Evolutionary conservation across 352 stramenopile species (phyloP).

Genomic region (Phytophthora foliorum): DNA sequence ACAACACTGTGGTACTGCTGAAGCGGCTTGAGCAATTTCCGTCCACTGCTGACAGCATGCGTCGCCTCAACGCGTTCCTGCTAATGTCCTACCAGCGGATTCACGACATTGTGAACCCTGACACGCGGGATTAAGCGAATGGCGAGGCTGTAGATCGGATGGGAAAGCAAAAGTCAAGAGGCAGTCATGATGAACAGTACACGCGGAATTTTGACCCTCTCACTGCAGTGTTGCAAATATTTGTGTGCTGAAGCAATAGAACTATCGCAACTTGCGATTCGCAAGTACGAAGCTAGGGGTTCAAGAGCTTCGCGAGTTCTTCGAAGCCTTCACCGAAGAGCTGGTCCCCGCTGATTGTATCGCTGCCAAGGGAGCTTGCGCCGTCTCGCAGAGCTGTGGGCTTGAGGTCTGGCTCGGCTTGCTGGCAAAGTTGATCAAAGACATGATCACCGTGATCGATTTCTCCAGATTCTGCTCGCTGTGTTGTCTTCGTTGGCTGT

Average conservation of each 20-base stretch:
- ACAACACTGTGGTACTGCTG: conserved; percentile 89
- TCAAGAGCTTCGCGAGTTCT: conserved; percentile 63
- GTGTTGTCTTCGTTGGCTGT: conserved; percentile 15
- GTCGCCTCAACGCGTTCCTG: conserved; percentile 80
- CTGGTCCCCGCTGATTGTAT: conserved; percentile 30
- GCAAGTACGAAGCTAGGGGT: conserved; percentile 29
- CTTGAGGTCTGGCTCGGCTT: conserved; percentile 81
- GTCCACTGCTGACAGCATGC: conserved; percentile 77
- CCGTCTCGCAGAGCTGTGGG: conserved; percentile 13
- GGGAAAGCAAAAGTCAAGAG: conserved; percentile 5
- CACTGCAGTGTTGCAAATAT: conserved; percentile 2
- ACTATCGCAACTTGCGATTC: no score
- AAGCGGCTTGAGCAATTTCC: conserved; percentile 87
- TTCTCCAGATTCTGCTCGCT: conserved; percentile 35
- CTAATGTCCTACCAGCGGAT: conserved; percentile 90
- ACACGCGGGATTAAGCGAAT: conserved; percentile 45
- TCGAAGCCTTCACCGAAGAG: conserved; percentile 64
- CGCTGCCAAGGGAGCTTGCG: not conserved
- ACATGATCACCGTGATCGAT: conserved; percentile 71
- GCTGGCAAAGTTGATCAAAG: conserved; percentile 84
- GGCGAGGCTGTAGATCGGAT: not conserved
- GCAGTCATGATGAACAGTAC: conserved; percentile 12
- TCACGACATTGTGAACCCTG: conserved; percentile 77
- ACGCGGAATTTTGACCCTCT: conserved; percentile 7
- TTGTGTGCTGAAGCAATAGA: conserved; percentile 1